These are phyloP conservation scores for Hypoxylon sp. DNA, from an alignment of 2,329 filamentous ascomycete genomes.

Conservation along the genomic window DNA sequence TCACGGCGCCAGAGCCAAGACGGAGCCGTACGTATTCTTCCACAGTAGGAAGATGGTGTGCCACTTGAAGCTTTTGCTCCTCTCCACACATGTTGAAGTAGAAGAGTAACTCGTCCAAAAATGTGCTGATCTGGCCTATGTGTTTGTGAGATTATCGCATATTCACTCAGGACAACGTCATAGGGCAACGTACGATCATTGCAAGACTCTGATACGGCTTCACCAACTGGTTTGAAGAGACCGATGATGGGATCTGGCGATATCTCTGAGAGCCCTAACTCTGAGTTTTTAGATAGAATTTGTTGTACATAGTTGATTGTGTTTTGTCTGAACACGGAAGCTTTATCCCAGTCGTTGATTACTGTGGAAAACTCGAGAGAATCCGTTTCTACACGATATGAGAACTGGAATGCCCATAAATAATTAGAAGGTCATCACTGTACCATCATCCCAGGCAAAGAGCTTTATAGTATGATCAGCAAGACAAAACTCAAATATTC, in stretches of 20 bases:
- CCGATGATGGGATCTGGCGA: constrained; percentile 27
- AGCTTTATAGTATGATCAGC: constrained; percentile 26
- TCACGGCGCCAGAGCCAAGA: constrained; percentile 30
- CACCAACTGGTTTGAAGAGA: constrained; percentile 25
- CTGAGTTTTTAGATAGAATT: constrained; percentile 16
- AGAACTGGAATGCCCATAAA: not conserved
- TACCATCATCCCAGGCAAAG: constrained; percentile 41
- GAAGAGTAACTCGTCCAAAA: constrained; percentile 31
- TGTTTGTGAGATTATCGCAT: not conserved
- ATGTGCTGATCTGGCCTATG: constrained; percentile 26
- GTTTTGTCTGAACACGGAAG: constrained; percentile 30
- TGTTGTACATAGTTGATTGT: constrained; percentile 29
- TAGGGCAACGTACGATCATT: constrained; percentile 24
- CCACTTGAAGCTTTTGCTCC: constrained; percentile 28
- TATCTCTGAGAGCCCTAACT: not conserved
- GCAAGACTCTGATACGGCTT: constrained; percentile 27
- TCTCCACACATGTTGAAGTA: constrained; percentile 36
- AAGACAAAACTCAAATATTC: not conserved
- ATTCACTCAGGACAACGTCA: not conserved
- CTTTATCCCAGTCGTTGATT: constrained; percentile 22
- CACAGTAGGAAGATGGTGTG: constrained; percentile 23
- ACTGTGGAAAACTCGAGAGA: constrained; percentile 32
- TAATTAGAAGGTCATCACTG: not conserved
- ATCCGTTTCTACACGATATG: constrained; percentile 31
- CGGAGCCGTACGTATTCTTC: constrained; percentile 33